These are phyloP conservation scores for Kazachstania sp. DNA, from an alignment of 1,139 yeast species.

Conservation along the genomic window DNA sequence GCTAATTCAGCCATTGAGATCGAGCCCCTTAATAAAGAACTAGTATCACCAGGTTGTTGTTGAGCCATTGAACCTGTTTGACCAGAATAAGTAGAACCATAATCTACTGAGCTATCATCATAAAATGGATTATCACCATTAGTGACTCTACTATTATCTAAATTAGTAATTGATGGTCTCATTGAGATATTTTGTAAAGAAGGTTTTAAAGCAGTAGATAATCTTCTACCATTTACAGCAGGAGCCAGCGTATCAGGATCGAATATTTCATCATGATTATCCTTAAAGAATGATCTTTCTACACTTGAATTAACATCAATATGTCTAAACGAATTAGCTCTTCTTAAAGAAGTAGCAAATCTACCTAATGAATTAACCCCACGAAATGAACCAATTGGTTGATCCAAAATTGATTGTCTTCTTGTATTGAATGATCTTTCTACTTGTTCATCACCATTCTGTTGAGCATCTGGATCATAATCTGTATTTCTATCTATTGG, in stretches of 20 bases:
- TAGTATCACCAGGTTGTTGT: conserved; percentile 17
- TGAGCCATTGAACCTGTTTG: conserved; percentile 1
- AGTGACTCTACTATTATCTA: conserved; percentile 3
- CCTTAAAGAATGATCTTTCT: conserved; percentile 42
- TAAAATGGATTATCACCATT: conserved; percentile 11
- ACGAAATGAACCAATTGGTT: conserved; percentile 36
- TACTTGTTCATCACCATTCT: background rate
- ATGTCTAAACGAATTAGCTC: conserved; percentile 66
- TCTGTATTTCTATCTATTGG: conserved; percentile 23
- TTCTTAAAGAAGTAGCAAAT: conserved; percentile 67
- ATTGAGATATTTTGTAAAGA: conserved; percentile 18
- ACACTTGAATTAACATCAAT: conserved; percentile 39
- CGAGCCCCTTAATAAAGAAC: conserved; percentile 17
- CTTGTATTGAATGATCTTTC: conserved; percentile 13
- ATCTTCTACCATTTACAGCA: conserved; percentile 51
- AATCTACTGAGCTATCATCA: conserved; percentile 17
- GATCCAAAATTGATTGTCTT: conserved; percentile 29
- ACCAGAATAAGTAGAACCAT: conserved; percentile 27
- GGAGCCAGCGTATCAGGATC: conserved; percentile 71
- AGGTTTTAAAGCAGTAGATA: conserved; percentile 38
- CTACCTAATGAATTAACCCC: conserved; percentile 65
- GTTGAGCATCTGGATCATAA: conserved; percentile 1
- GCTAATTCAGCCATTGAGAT: conserved; percentile 22
- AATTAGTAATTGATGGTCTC: conserved; percentile 7
- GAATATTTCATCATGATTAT: conserved; percentile 50